phyloP scores from a whole-genome alignment of 1,139 yeast genomes.

The Arxiozyma telluris region DNA sequence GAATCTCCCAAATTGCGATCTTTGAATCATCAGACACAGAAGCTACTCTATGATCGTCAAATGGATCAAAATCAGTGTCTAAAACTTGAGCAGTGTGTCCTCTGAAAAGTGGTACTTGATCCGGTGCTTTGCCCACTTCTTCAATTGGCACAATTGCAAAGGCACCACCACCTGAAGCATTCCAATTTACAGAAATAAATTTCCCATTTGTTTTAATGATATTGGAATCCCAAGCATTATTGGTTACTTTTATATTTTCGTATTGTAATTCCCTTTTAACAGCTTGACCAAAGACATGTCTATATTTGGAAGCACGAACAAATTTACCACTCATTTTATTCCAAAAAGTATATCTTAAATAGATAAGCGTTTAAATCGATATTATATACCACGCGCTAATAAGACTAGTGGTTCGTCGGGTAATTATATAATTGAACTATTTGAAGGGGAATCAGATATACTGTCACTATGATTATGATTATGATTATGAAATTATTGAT shows the following conservation, averaged over 20 bases:
- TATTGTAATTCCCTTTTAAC: constrained; percentile 80
- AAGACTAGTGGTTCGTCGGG: neutral
- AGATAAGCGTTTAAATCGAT: too few species aligned
- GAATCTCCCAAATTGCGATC: constrained; percentile 79
- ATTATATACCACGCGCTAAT: too few species aligned
- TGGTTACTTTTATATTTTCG: constrained; percentile 76
- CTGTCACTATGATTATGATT: too few species aligned
- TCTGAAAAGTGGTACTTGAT: constrained; percentile 81
- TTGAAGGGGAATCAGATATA: neutral
- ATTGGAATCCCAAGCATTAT: constrained; percentile 95
- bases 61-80: constrained; percentile 89
- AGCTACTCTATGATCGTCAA: constrained; percentile 63
- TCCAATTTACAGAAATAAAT: constrained; percentile 83
- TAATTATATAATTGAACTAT: too few species aligned
- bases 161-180: constrained; percentile 94
- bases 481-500: too few species aligned
- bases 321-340: constrained; percentile 60
- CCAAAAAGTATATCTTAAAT: too few species aligned
- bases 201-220: constrained; percentile 77
- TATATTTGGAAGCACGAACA: constrained; percentile 91
- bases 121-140: constrained; percentile 93
- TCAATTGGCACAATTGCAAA: constrained; percentile 81
- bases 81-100: constrained; percentile 94
- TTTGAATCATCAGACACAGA: constrained; percentile 91
- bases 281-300: constrained; percentile 93